Base-by-base conservation (phyloP, 352 stramenopile species). In the Phytopythium delawarense region DNA sequence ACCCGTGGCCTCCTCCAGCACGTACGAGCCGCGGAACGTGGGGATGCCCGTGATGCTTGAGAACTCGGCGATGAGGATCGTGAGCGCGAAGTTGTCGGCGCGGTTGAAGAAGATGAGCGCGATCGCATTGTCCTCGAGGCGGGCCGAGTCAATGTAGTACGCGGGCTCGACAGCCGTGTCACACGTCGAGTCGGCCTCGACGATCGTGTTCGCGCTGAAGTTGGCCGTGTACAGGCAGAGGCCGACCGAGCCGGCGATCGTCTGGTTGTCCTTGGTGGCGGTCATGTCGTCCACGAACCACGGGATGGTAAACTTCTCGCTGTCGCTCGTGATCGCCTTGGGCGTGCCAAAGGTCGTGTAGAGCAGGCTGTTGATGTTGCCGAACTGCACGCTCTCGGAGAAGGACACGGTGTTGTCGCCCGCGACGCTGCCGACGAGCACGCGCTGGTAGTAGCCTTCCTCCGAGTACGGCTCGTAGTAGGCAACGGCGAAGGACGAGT, bases 81-180 rank as follows among this genome's bases (percentile, higher is more conserved):
- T 93, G 13, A 93, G 69, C 37, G 80, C 84, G 63, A 88, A 89
- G 64, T 89, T 88, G 78, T 91, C 86, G 58, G 72, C 63, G 48
- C 62, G 73, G 67, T 93, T 76, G 49, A 87, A 88, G 64, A 91
- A 93, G 58, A 73, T 78, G 54, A 93, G 61, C 46, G 72, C 81
- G 40, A 91, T 61, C 53, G 76, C 70, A 20, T 71, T 84, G 30
- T 93, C 76, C 45, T 78, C 78, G 25, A 93, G 70, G 64, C 78
- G 76, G 39, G 76, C 83, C 62, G 84, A 82, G 65, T 89, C 76
- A 13, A 93, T 62, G 64, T 84, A 90, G 75, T 91, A 93, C 39
- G 73, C 64, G 0, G 84, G 84, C 63, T 84, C 71, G 63, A 88
- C 78, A 16, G 71, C 61, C 34, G 71, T 68, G 65, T 91, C 76